phyloP scores from a whole-genome alignment of 2,329 filamentous ascomycete genomes.

The Cercospora brassicicola region DNA sequence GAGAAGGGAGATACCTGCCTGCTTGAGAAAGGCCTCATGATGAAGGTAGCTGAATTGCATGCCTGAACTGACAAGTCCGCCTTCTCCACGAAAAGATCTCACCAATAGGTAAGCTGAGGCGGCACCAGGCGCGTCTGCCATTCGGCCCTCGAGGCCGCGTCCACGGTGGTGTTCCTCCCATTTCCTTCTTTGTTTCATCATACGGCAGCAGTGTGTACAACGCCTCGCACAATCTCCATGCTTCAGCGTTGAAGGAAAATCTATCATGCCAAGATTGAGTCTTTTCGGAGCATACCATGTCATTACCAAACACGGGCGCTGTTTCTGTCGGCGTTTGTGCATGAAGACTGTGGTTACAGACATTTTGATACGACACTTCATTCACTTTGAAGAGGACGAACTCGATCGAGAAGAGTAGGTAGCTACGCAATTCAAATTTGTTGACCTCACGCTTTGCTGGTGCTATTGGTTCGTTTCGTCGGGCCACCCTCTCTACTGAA shows the following conservation, averaged over 20 bases:
- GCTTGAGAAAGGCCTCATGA: constrained; percentile 8
- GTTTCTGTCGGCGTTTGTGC: constrained; percentile 58
- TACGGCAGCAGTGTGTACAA: constrained; percentile 72
- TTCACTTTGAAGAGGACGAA: not conserved
- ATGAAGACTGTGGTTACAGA: constrained; percentile 64
- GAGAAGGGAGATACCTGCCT: constrained; percentile 10
- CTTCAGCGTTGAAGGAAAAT: constrained; percentile 65
- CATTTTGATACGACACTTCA: not conserved
- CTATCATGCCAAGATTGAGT: constrained; percentile 62
- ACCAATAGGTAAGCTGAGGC: not conserved
- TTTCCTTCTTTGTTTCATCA: constrained; percentile 12
- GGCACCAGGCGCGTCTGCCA: not conserved
- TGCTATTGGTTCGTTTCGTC: not conserved
- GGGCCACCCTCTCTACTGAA: not conserved
- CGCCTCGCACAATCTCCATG: constrained; percentile 58
- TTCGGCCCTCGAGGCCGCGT: not conserved
- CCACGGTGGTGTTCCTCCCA: not conserved
- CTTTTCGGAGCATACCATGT: constrained; percentile 42
- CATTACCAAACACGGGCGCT: constrained; percentile 68
- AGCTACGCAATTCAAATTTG: not conserved
- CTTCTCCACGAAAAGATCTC: constrained; percentile 7
- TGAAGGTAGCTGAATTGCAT: constrained; percentile 31
- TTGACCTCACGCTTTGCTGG: not conserved
- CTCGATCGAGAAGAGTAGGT: not conserved
- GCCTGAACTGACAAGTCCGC: constrained; percentile 21